These are phyloP conservation scores for Avena sativa DNA, from an alignment of 176 grass and related monocot genomes.

Conservation along the genomic window DNA sequence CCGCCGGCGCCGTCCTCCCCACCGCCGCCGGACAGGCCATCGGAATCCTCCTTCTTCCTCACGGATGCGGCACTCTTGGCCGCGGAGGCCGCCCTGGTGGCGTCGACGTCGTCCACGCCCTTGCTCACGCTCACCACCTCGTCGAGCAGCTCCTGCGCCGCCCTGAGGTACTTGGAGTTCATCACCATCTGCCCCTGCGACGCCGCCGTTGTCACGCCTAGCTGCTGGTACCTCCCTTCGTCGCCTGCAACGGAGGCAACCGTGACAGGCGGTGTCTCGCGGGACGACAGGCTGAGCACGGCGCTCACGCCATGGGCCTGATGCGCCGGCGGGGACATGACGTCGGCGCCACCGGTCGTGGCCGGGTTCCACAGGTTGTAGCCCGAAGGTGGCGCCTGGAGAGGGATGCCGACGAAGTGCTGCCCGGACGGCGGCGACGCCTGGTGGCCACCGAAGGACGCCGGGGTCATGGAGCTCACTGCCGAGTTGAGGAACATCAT, in stretches of 20 bases:
- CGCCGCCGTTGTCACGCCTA: neutral
- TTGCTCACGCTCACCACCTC: slow-evolving; percentile 92
- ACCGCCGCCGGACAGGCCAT: slow-evolving; percentile 47
- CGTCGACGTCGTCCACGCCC: slow-evolving; percentile 48
- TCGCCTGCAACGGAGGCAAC: slow-evolving; percentile 49
- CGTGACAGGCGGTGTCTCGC: slow-evolving; percentile 65
- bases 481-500: slow-evolving; percentile 94
- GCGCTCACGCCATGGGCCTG: slow-evolving; percentile 53
- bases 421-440: slow-evolving; percentile 48
- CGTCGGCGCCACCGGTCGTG: slow-evolving; percentile 10
- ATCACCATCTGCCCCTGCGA: slow-evolving; percentile 74
- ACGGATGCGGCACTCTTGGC: slow-evolving; percentile 30
- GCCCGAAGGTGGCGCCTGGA: slow-evolving; percentile 53
- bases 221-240: slow-evolving; percentile 45
- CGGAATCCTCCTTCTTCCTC: slow-evolving; percentile 60
- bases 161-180: slow-evolving; percentile 93
- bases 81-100: slow-evolving; percentile 12
- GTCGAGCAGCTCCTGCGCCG: slow-evolving; percentile 83
- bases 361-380: slow-evolving; percentile 69
- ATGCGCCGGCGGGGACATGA: slow-evolving; percentile 54
- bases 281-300: slow-evolving; percentile 91
- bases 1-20: slow-evolving; percentile 45
- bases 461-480: slow-evolving; percentile 64
- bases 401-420: slow-evolving; percentile 87
- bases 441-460: slow-evolving; percentile 52